Base-by-base conservation (phyloP, 1,139 yeast species). In the Martiniozyma asiatica region DNA sequence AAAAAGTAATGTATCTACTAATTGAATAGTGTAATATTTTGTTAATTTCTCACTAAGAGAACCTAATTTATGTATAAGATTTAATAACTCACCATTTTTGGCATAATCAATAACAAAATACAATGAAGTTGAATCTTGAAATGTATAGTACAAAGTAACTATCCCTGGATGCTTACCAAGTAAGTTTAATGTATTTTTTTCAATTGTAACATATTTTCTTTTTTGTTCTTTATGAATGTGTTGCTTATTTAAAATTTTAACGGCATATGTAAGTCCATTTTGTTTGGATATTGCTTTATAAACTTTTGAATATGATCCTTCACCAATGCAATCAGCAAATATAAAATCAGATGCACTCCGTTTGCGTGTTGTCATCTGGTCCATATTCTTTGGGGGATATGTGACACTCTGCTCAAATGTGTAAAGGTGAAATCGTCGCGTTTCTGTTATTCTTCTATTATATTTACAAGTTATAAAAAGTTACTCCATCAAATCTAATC, bases 221-320 rank as follows among this genome's bases (percentile, higher is more conserved):
- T 89, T 89, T 51, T 81, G 81, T 55, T 89, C 99, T 53, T 82
- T 79, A 44, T 89, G 89, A 37, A 89, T 92, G 55, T 92, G 98
- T 25, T 85, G 68, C 55, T 92, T 92, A 42, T 92, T 93, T 26
- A 93, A 68, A 6, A 89, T 76, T 54, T 92, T 92, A 38, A 92
- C 76, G 4, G 99, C 99, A 50, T 80, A 89, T 34, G 77, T 73
- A 35, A 69, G 68, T 30, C 66, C 56, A n/a, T 80, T 74, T 36
- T 73, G 74, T 26, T 74, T 65, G 43, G 89, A 95, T 2, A 80
- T 65, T 1, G 94, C 98, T 32, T 80, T 73, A 30, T 79, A 80
- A 5, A 89, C 97, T 6, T 94, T 85, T 4, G 97, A 87, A 50
- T 89, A 92, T 1, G 96, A 84, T 2, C 99, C 99, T 51, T 85